phyloP scores from a whole-genome alignment of 768 basidiomycete genomes.

The Lentinula boryana region DNA sequence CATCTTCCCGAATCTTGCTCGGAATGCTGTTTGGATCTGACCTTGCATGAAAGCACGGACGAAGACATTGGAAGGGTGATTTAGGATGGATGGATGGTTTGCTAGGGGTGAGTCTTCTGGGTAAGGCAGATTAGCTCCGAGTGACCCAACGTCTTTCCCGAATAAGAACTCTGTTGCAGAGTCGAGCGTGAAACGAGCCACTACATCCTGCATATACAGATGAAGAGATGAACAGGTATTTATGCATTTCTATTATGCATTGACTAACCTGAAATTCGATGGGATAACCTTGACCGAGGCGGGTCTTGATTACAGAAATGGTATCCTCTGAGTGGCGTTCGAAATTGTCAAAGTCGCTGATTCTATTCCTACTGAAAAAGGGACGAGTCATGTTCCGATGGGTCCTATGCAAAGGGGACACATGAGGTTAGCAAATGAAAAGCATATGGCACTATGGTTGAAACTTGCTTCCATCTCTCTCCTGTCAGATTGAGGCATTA shows the following conservation, averaged over 20 bases:
- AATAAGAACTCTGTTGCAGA: conserved; percentile 56
- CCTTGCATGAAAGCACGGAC: conserved; percentile 43
- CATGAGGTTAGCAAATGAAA: conserved; percentile 18
- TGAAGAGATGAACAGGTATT: background rate
- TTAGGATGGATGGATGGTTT: conserved; percentile 9
- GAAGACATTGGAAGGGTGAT: conserved; percentile 35
- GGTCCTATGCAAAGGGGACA: conserved; percentile 18
- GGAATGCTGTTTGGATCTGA: conserved; percentile 32
- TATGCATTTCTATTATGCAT: background rate
- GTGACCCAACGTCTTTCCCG: conserved; percentile 38
- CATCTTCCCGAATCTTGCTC: conserved; percentile 32
- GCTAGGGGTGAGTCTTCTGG: conserved; percentile 26
- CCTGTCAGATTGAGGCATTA: conserved; percentile 20
- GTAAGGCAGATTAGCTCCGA: conserved; percentile 42
- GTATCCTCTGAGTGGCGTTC: conserved; percentile 43
- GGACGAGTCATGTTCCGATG: conserved; percentile 57
- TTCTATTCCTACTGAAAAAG: conserved; percentile 50
- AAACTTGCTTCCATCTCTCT: conserved; percentile 51
- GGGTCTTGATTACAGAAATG: conserved; percentile 33
- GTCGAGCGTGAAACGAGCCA: conserved; percentile 54
- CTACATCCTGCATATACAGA: conserved; percentile 32
- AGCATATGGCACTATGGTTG: background rate
- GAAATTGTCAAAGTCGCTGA: conserved; percentile 51
- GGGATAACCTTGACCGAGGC: conserved; percentile 39
- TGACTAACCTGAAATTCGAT: conserved; percentile 47